These are phyloP conservation scores for Mortierella sp. DNA, from an alignment of 371 early-diverging fungal genomes.

Conservation along the genomic window DNA sequence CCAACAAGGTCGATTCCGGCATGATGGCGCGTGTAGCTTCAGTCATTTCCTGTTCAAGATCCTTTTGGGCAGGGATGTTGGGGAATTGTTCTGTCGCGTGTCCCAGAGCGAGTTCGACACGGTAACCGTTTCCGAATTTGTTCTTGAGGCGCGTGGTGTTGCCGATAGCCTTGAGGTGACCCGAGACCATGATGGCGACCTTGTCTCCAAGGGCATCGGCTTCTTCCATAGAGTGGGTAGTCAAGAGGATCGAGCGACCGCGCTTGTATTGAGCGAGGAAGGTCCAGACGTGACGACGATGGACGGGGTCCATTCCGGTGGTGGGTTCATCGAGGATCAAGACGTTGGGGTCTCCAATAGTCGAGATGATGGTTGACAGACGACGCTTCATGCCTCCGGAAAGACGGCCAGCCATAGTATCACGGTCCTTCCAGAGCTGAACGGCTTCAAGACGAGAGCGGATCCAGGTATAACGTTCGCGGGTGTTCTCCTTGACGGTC, in stretches of 20 bases:
- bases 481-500: constrained; percentile 42
- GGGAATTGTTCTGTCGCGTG: constrained; percentile 18
- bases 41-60: constrained; percentile 39
- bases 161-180: constrained; percentile 72
- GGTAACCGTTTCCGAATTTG: constrained; percentile 78
- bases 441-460: constrained; percentile 65
- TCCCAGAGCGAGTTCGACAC: constrained; percentile 59
- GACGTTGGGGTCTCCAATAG: constrained; percentile 76
- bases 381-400: constrained; percentile 77
- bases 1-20: constrained; percentile 67
- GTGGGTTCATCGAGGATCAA: constrained; percentile 67
- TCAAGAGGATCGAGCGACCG: constrained; percentile 73
- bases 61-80: constrained; percentile 24
- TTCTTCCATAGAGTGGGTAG: constrained; percentile 86
- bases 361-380: constrained; percentile 77
- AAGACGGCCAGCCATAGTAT: constrained; percentile 53
- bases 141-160: constrained; percentile 77
- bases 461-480: constrained; percentile 43
- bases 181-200: constrained; percentile 80
- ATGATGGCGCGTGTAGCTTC: constrained; percentile 38
- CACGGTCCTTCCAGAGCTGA: constrained; percentile 57
- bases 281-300: constrained; percentile 81
- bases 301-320: constrained; percentile 76
- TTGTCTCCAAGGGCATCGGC: constrained; percentile 78
- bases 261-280: constrained; percentile 80